phyloP scores from a whole-genome alignment of 306 rosid species.

The Malus domestica region ASM211411v1 NC_041803.1:31127501-31128000 shows the following conservation, averaged over 20 bases:
- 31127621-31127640: conserved; percentile 30
- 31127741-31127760: conserved; percentile 55
- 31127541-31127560: conserved; percentile 67
- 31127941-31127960: background rate
- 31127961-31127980: conserved; percentile 23
- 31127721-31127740: conserved; percentile 89
- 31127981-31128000: conserved; percentile 55
- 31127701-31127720: conserved; percentile 21
- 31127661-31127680: background rate
- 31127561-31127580: conserved; percentile 29
- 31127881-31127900: background rate
- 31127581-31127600: conserved; percentile 61
- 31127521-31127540: conserved; percentile 15
- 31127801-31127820: background rate
- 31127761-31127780: conserved; percentile 13
- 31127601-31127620: conserved; percentile 3
- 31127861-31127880: too few relatives aligned
- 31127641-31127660: background rate
- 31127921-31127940: conserved; percentile 9
- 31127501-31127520: background rate
- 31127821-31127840: too few relatives aligned
- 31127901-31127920: background rate
- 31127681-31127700: conserved; percentile 1
- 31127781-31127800: background rate
- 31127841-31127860: background rate